A percentile compares a stretch with the other conserved stretches of the same genome.
Conservation (phyloP, 441 rosid genomes). For the Adansonia gregorii region DNA sequence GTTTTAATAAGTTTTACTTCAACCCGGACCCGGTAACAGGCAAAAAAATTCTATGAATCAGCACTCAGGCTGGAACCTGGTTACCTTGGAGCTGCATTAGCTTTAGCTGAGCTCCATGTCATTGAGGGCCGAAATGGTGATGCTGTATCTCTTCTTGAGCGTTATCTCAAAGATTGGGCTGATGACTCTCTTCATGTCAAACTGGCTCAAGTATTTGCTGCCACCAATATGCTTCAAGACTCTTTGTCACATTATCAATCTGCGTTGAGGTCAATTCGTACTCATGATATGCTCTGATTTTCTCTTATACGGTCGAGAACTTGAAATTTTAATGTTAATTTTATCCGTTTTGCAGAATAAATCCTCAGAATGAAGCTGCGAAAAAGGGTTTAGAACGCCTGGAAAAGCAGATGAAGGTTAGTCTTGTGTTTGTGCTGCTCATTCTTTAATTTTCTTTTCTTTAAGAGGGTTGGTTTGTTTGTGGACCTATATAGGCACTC, state of each 20-base stretch:
- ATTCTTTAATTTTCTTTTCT: background rate
- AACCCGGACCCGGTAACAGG: slow-evolving; percentile 52
- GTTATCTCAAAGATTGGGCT: slow-evolving; percentile 97
- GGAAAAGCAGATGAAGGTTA: slow-evolving; percentile 98
- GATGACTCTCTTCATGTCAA: slow-evolving; percentile 98
- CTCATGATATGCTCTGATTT: slow-evolving; percentile 21
- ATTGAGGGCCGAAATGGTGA: slow-evolving; percentile 91
- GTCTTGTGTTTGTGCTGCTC: background rate
- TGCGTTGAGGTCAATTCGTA: slow-evolving; percentile 68
- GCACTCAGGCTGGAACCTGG: slow-evolving; percentile 94
- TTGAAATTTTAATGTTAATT: slow-evolving; percentile 21
- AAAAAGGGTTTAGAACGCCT: slow-evolving; percentile 91
- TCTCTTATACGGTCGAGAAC: slow-evolving; percentile 10
- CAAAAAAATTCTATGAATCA: slow-evolving; percentile 94
- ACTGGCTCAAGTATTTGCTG: slow-evolving; percentile 93
- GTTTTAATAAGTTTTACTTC: slow-evolving; percentile 21
- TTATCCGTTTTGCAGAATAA: slow-evolving; percentile 62
- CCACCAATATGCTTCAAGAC: slow-evolving; percentile 84
- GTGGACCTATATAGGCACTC: background rate
- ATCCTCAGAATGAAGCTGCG: slow-evolving; percentile 90
- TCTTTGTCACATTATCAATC: slow-evolving; percentile 86
- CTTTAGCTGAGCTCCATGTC: slow-evolving; percentile 91
- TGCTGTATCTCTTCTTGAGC: slow-evolving; percentile 88
- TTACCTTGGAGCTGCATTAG: slow-evolving; percentile 94
- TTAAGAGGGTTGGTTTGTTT: no score